A percentile compares a stretch with the other conserved stretches of the same genome.
These are phyloP conservation scores for Alternaria longipes DNA, from an alignment of 2,329 filamentous ascomycete genomes.

Conservation along the genomic window DNA sequence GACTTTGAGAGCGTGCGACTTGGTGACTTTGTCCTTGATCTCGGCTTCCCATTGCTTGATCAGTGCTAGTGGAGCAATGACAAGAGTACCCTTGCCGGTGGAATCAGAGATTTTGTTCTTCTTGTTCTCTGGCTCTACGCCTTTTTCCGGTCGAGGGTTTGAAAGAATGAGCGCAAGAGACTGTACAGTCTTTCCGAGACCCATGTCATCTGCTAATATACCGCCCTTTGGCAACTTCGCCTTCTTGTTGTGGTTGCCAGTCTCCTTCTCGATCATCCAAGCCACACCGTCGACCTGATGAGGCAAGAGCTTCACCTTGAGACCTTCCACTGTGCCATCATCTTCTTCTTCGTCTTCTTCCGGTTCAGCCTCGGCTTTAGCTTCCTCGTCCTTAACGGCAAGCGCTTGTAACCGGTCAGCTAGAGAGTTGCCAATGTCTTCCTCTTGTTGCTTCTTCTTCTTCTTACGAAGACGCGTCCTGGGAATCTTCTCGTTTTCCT, in stretches of 20 bases:
- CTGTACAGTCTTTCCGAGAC: constrained; percentile 94
- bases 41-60: constrained; percentile 98
- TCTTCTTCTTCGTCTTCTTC: constrained; percentile 58
- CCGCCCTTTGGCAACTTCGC: constrained; percentile 85
- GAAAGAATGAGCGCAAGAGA: constrained; percentile 87
- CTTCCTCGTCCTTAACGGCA: constrained; percentile 58
- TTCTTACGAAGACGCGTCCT: constrained; percentile 57
- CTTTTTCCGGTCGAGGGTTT: constrained; percentile 73
- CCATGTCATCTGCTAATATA: constrained; percentile 97
- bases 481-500: constrained; percentile 68
- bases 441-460: constrained; percentile 53
- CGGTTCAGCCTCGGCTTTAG: constrained; percentile 54
- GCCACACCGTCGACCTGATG: constrained; percentile 93
- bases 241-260: constrained; percentile 83
- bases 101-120: constrained; percentile 74
- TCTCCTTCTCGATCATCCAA: constrained; percentile 95
- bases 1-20: constrained; percentile 76
- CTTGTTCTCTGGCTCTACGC: constrained; percentile 56
- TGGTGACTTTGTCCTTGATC: constrained; percentile 81
- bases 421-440: constrained; percentile 47
- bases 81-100: constrained; percentile 81
- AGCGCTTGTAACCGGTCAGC: constrained; percentile 57
- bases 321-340: constrained; percentile 76
- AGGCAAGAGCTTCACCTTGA: constrained; percentile 87
- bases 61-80: constrained; percentile 90